phyloP scores from a whole-genome alignment of 768 basidiomycete species.

The Goffeauzyma gilvescens region DNA sequence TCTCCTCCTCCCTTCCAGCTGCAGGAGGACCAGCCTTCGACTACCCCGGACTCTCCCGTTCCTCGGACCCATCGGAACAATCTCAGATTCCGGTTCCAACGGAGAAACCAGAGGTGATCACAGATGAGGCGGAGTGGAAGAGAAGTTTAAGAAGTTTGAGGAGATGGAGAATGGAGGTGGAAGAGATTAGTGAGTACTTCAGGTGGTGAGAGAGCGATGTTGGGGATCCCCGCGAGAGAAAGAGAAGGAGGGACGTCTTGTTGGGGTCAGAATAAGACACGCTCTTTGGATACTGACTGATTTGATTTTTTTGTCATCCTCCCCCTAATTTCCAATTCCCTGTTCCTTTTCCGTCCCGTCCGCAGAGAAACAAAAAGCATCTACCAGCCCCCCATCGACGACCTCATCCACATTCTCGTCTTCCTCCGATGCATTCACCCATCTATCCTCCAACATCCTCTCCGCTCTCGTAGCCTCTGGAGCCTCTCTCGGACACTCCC shows the following conservation, averaged over 20 bases:
- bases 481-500: constrained; percentile 81
- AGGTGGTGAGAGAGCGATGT: neutral
- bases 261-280: neutral
- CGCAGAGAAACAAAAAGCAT: constrained; percentile 1
- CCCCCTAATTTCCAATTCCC: constrained; percentile 1
- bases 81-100: too few relatives aligned
- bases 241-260: neutral
- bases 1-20: too few relatives aligned
- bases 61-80: too few relatives aligned
- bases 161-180: constrained; percentile 16
- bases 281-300: too few relatives aligned
- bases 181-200: constrained; percentile 11
- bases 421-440: neutral
- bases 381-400: constrained; percentile 14
- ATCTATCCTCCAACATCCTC: constrained; percentile 55
- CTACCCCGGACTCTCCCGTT: too few relatives aligned
- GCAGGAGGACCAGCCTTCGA: too few relatives aligned
- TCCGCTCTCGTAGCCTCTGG: constrained; percentile 82
- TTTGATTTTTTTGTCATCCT: neutral
- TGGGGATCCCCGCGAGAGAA: neutral
- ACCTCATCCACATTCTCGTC: constrained; percentile 44
- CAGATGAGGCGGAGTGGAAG: constrained; percentile 22
- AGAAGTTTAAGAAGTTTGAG: constrained; percentile 21
- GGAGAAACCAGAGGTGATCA: too few relatives aligned
- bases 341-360: constrained; percentile 5